Base-by-base conservation (phyloP, 2,329 filamentous ascomycete genomes). In the Diaporthe longicolla region DNA sequence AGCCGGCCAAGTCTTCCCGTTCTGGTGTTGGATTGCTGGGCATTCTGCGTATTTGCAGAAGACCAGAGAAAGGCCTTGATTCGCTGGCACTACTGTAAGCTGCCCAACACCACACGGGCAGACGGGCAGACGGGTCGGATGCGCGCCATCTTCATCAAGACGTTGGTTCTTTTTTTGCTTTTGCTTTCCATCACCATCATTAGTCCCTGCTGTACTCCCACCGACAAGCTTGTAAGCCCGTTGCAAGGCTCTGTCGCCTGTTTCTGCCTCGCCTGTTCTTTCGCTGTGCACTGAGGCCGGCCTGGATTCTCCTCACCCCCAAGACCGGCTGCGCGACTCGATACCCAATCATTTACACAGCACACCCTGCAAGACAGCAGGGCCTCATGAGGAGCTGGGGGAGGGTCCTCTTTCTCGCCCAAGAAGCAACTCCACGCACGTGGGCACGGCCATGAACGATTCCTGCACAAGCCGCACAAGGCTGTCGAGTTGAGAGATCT, bases 401-500 rank as follows among this genome's bases (percentile, higher is more conserved):
- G 45, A 37, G 35, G 35, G 26, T 26, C 58, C 29, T 37, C 48
- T 52, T 37, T 43, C 63, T 9, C 11, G 37, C 45, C 73, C 24
- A 68, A 48, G 54, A 59, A 59, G 24, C 43, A 54, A 54, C 17
- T 17, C 61, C 24, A 66, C 68, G 40, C 40, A 70, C 68, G 35
- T 45, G 37, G 68, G 68, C 37, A 37, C 70, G 48, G 70, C 50
- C n/a, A 71, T 71, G 70, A 63, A 63, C 35, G 35, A 68, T 21
- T 68, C 54, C 50, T 71, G 40, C 61, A 52, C 52, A 63, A 72
- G 52, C 68, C 58, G 63, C 58, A 48, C 59, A 57, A 74, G 61
- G 73, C 73, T 70, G 55, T 66, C 45, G n/a, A 61, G 37, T 52
- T 69, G 63, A 73, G 55, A 68, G 35, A 29, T 10, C 21, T 29